Evolutionary conservation across 2,329 filamentous ascomycete genomes (phyloP).

Genomic region (Aspergillus spinulosporus): DNA sequence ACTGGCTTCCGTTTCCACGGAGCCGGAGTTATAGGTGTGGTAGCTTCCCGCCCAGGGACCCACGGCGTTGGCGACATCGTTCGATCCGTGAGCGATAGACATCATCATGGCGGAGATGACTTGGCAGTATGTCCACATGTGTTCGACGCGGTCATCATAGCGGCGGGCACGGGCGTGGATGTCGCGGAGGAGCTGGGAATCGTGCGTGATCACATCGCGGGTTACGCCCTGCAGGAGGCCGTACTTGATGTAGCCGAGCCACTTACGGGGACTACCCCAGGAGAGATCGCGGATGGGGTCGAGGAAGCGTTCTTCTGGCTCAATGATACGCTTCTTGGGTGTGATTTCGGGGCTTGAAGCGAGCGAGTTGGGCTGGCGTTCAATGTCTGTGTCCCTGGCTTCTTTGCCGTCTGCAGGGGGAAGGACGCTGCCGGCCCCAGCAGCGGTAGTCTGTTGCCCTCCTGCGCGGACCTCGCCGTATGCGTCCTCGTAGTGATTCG

Average conservation of each 20-base stretch:
- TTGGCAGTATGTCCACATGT: conserved; percentile 51
- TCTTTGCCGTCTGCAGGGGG: conserved; percentile 9
- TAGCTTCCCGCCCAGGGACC: conserved; percentile 45
- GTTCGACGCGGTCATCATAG: conserved; percentile 51
- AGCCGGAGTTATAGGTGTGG: conserved; percentile 35
- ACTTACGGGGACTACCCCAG: conserved; percentile 25
- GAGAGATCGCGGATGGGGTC: conserved; percentile 21
- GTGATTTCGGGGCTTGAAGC: conserved; percentile 23
- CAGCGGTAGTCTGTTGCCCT: conserved; percentile 5
- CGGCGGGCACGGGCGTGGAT: conserved; percentile 44
- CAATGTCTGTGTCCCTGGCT: conserved; percentile 17
- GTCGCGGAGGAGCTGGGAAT: conserved; percentile 39
- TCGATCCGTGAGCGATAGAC: conserved; percentile 48
- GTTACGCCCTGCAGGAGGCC: conserved; percentile 48
- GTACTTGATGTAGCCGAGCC: conserved; percentile 45
- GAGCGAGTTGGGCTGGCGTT: conserved; percentile 19
- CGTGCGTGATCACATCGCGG: conserved; percentile 44
- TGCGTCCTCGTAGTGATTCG: conserved; percentile 43
- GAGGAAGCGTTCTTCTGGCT: conserved; percentile 30
- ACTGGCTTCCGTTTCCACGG: conserved; percentile 33
- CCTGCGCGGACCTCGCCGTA: conserved; percentile 29
- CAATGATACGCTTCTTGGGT: conserved; percentile 22
- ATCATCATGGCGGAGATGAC: conserved; percentile 45
- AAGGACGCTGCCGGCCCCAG: neutral
- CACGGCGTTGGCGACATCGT: conserved; percentile 48